phyloP scores from a whole-genome alignment of 2,329 filamentous ascomycete genomes.

The Pezicula neosporulosa region DNA sequence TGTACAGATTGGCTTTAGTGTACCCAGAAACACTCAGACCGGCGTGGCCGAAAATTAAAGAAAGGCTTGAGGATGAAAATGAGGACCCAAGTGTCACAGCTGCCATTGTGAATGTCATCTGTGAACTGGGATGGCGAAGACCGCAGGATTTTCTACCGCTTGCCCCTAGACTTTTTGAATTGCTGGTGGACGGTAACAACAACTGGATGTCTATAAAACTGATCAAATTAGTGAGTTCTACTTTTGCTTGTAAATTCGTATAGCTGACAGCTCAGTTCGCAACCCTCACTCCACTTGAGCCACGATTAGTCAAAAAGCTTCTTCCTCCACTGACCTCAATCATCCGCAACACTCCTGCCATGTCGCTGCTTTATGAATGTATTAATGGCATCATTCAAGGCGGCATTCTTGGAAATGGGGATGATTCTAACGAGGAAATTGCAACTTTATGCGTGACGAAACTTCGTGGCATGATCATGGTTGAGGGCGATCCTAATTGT shows the following conservation, averaged over 20 bases:
- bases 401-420: constrained; percentile 81
- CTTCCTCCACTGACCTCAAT: constrained; percentile 87
- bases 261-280: constrained; percentile 66
- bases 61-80: constrained; percentile 81
- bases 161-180: constrained; percentile 86
- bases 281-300: constrained; percentile 87
- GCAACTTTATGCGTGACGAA: constrained; percentile 90
- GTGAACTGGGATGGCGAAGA: constrained; percentile 89
- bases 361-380: constrained; percentile 98
- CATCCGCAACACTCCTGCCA: constrained; percentile 90
- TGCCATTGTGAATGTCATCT: constrained; percentile 94
- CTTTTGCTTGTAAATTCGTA: constrained; percentile 61
- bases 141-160: constrained; percentile 92
- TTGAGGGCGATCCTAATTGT: constrained; percentile 92
- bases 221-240: constrained; percentile 76
- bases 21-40: constrained; percentile 91
- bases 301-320: constrained; percentile 85
- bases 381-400: constrained; percentile 98
- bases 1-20: constrained; percentile 91
- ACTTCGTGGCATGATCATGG: constrained; percentile 87
- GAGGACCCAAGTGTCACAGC: constrained; percentile 94
- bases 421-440: constrained; percentile 82
- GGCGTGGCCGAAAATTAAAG: constrained; percentile 97
- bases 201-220: constrained; percentile 99
- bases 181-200: constrained; percentile 87